Conservation (phyloP, 1,284 basidiomycete species). For the Leccinum pachyderme region DNA sequence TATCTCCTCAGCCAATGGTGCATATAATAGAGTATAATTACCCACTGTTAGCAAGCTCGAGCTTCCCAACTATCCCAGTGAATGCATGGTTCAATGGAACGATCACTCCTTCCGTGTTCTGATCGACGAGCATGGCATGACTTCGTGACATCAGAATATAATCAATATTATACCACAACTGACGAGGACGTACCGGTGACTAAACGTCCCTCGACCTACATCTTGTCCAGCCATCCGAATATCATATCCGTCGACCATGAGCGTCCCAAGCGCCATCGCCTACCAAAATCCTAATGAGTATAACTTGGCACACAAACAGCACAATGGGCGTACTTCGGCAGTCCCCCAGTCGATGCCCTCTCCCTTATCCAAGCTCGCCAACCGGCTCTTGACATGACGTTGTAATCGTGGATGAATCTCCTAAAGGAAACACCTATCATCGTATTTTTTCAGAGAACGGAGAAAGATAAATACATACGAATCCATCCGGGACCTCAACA, state of each 20-base stretch:
- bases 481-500: constrained; percentile 69
- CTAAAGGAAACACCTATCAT: constrained; percentile 34
- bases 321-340: constrained; percentile 60
- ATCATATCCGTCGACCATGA: constrained; percentile 77
- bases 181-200: constrained; percentile 57
- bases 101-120: constrained; percentile 72
- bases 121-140: constrained; percentile 89
- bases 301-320: background rate
- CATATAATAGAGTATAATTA: constrained; percentile 7
- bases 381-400: constrained; percentile 74
- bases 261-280: constrained; percentile 82
- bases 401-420: constrained; percentile 78
- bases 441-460: background rate
- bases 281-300: constrained; percentile 23
- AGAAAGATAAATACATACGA: constrained; percentile 49
- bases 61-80: constrained; percentile 54
- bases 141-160: constrained; percentile 29
- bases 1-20: background rate
- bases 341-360: constrained; percentile 83
- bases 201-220: constrained; percentile 87
- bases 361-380: constrained; percentile 70
- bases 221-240: constrained; percentile 89
- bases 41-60: constrained; percentile 85
- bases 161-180: background rate
- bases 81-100: constrained; percentile 76